Conservation (phyloP, 225 moss, liverwort and hornwort species). For the Sphagnum contortum region DNA sequence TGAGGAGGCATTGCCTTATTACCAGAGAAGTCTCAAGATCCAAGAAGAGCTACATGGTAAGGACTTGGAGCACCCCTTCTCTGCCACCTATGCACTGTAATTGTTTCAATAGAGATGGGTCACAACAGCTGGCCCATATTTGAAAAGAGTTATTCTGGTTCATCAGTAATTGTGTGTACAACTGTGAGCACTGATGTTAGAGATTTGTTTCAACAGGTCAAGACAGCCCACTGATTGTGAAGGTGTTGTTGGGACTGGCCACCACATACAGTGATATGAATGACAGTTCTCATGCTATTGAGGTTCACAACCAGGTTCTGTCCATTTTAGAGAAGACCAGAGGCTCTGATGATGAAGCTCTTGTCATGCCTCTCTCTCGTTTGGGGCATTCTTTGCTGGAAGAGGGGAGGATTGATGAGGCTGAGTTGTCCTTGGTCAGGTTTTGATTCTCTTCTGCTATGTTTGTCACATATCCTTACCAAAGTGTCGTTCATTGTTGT, state of each 20-base stretch:
- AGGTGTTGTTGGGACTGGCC: conserved; percentile 72
- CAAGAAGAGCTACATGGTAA: conserved; percentile 74
- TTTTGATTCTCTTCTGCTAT: conserved; percentile 6
- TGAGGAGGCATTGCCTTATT: conserved; percentile 59
- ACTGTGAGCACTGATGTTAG: neutral
- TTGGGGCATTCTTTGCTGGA: conserved; percentile 74
- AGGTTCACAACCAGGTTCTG: conserved; percentile 51
- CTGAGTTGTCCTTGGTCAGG: conserved; percentile 56
- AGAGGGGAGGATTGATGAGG: conserved; percentile 53
- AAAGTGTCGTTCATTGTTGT: neutral
- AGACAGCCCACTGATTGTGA: conserved; percentile 55
- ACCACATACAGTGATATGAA: conserved; percentile 58
- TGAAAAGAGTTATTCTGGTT: too few relatives aligned
- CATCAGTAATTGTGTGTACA: too few relatives aligned
- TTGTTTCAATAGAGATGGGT: too few relatives aligned
- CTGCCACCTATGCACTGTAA: neutral
- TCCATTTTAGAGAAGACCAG: conserved; percentile 55
- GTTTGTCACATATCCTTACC: neutral
- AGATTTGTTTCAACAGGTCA: conserved; percentile 28
- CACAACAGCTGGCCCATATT: too few relatives aligned
- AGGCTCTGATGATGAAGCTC: conserved; percentile 42
- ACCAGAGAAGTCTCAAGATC: conserved; percentile 57
- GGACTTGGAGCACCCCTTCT: neutral
- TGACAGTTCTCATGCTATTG: conserved; percentile 39
- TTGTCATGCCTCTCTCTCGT: conserved; percentile 76